A percentile compares a stretch with the other conserved stretches of the same genome.
Conservation (phyloP, 176 grass and related monocot genomes). For the Carex scoparia region DNA sequence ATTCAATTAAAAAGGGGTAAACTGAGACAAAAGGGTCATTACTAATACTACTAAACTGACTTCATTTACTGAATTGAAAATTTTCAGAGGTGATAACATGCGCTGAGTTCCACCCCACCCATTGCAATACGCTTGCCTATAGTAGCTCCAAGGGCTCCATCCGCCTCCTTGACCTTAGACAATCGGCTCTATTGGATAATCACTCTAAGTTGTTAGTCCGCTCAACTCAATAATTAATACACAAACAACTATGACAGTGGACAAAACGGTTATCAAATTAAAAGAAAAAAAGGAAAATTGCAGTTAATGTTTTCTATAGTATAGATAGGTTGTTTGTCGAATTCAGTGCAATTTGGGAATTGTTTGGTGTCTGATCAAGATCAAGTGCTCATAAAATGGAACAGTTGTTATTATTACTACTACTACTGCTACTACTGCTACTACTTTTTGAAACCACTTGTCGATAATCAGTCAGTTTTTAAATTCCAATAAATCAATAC, state of each 20-base stretch:
- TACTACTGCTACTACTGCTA: not conserved
- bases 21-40: not conserved
- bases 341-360: not conserved
- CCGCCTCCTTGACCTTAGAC: conserved; percentile 92
- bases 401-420: not conserved
- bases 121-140: conserved; percentile 95
- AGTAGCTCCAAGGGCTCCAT: conserved; percentile 99
- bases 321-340: not conserved
- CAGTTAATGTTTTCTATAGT: not conserved
- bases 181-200: conserved; percentile 93
- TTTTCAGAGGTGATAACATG: conserved; percentile 97
- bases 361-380: not conserved
- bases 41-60: not conserved
- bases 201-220: conserved; percentile 73
- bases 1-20: not conserved
- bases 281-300: not conserved
- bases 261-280: not conserved
- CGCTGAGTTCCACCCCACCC: conserved; percentile 90
- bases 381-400: not conserved
- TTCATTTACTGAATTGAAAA: conserved; percentile 22
- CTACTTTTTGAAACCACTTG: not conserved
- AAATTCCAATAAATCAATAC: not conserved
- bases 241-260: not conserved
- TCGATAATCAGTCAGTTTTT: not conserved
- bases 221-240: not conserved